These are phyloP conservation scores for Lachancea kluyveri DNA, from an alignment of 805 yeast genomes.

Conservation along the genomic window DNA sequence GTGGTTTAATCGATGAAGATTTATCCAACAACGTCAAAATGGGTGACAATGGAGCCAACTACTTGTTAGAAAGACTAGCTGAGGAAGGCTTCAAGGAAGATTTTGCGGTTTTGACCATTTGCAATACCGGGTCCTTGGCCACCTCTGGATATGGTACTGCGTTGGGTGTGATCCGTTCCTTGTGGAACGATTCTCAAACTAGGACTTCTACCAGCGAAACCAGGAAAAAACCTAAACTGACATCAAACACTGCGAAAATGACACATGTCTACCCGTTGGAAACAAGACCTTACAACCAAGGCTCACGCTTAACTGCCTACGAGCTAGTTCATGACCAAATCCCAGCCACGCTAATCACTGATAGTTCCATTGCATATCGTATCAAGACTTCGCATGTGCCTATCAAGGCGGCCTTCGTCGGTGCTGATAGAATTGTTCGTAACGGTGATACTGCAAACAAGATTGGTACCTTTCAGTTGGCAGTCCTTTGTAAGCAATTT, in stretches of 20 bases:
- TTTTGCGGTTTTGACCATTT: slow-evolving; percentile 81
- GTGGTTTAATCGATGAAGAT: slow-evolving; percentile 65
- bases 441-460: slow-evolving; percentile 97
- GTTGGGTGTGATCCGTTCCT: slow-evolving; percentile 79
- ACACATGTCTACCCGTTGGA: slow-evolving; percentile 81
- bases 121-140: slow-evolving; percentile 95
- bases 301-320: slow-evolving; percentile 86
- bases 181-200: slow-evolving; percentile 39
- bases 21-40: slow-evolving; percentile 68
- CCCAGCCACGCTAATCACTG: slow-evolving; percentile 85
- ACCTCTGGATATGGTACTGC: slow-evolving; percentile 99
- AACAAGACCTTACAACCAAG: slow-evolving; percentile 96
- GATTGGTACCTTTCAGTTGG: slow-evolving; percentile 89
- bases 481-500: slow-evolving; percentile 59
- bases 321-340: slow-evolving; percentile 81
- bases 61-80: slow-evolving; percentile 43
- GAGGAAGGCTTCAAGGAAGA: slow-evolving; percentile 51
- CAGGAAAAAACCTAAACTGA: slow-evolving; percentile 21
- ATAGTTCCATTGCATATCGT: slow-evolving; percentile 83
- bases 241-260: slow-evolving; percentile 39
- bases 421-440: slow-evolving; percentile 88
- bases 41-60: slow-evolving; percentile 77
- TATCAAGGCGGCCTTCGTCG: slow-evolving; percentile 83
- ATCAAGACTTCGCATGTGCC: slow-evolving; percentile 47
- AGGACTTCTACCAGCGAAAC: slow-evolving; percentile 19